Evolutionary conservation across 306 rosid species (phyloP).

Genomic region (Gleditsia sinensis): DNA sequence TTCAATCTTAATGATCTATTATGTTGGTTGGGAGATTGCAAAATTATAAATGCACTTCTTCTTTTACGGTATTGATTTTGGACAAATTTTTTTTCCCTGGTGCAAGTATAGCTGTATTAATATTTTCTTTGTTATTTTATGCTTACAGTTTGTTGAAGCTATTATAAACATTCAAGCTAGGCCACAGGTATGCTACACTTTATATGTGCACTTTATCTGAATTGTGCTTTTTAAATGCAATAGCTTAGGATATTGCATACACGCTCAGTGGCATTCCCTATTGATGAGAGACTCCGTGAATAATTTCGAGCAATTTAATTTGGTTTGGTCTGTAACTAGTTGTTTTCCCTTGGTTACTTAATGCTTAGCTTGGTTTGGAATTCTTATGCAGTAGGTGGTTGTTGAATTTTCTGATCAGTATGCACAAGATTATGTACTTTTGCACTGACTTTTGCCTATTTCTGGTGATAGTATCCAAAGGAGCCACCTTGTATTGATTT

Average conservation of each 20-base stretch:
- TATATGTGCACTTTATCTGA: background rate
- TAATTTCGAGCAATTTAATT: constrained; percentile 12
- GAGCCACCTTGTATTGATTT: constrained; percentile 62
- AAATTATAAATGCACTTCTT: background rate
- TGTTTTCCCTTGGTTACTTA: background rate
- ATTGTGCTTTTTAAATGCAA: background rate
- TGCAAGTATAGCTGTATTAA: constrained; percentile 4
- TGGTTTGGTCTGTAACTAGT: background rate
- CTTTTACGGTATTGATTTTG: background rate
- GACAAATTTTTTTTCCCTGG: constrained; percentile 3
- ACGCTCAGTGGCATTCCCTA: background rate
- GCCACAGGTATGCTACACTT: constrained; percentile 53
- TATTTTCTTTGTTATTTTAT: background rate
- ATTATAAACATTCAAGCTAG: constrained; percentile 54
- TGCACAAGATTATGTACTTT: constrained; percentile 19
- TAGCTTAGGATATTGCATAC: background rate
- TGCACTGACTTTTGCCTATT: background rate
- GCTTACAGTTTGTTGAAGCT: constrained; percentile 75
- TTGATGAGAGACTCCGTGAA: background rate
- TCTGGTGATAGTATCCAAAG: constrained; percentile 62
- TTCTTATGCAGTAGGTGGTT: constrained; percentile 1
- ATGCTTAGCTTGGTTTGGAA: background rate
- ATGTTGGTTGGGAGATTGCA: background rate
- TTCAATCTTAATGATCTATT: background rate
- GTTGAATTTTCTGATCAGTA: background rate